Evolutionary conservation across 2,329 filamentous ascomycete species (phyloP), one percentile per base, ranked within the genome.

Genomic region (Aspergillus jensenii): DNA sequence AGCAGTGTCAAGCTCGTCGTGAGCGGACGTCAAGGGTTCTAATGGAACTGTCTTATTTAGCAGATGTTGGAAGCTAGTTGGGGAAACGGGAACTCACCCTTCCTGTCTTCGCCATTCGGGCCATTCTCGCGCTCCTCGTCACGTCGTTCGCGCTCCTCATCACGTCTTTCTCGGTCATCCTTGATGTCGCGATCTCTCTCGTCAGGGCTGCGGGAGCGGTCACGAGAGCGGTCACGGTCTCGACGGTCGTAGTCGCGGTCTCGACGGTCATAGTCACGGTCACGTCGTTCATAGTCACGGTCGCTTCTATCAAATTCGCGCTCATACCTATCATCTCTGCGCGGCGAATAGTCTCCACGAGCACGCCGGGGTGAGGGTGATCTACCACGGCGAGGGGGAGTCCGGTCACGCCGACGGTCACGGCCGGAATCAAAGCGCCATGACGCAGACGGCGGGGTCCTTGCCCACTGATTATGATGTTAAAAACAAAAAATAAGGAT

Each of bases 381-480:
- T 58, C 90, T 73, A 49, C 87, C 84, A 68, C 90, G 88, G 64
- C 91, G 88, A 62, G 91, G 91, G 56, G 90, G 90, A 61, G 90
- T 90, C 60, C 91, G 89, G 67, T 89, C 81, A 64, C 82, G 79
- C 47, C 79, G 78, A 62, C 77, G 89, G 70, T 91, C 90, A 70
- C 90, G 87, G 60, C 93, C 93, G 66, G 91, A 92, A 77, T 97
- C 95, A 74, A 99, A 99, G 62, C 95, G 90, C 95, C 95, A 99
- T 31, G 93, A 98, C 53, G 95, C 95, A 66, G 95, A 98, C 50
- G 95, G 95, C 70, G 95, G 95, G 71, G 95, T 99, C 69, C 95
- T 91, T 70, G 95, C 95, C 95, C 95, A 99, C 95, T 99, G 64
- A n/a, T 58, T 5, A 59, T 6, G 31, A 11, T 55, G 73, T 64